Conservation (phyloP, 2,329 filamentous ascomycete genomes). For the Penicillium sp. region DNA sequence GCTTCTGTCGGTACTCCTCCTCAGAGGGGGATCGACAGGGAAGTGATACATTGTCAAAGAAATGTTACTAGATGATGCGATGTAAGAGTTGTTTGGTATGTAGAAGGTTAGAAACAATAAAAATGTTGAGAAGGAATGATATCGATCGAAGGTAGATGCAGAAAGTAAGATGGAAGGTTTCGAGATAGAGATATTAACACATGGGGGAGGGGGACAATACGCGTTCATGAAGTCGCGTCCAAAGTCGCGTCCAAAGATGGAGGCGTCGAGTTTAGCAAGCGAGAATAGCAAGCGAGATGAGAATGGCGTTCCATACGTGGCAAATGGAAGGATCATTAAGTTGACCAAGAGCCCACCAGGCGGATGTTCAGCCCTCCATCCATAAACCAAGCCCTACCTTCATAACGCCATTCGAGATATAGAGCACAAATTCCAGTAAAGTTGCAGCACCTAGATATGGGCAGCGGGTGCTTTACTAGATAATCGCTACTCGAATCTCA, state of each 20-base stretch:
- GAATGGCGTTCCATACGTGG: too few relatives aligned
- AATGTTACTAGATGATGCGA: not conserved
- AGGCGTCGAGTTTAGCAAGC: too few relatives aligned
- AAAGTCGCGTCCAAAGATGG: too few relatives aligned
- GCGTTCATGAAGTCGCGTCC: too few relatives aligned
- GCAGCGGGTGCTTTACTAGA: not conserved
- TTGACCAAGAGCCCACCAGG: too few relatives aligned
- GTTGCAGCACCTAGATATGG: not conserved
- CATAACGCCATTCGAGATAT: not conserved
- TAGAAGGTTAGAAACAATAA: not conserved
- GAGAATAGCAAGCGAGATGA: too few relatives aligned
- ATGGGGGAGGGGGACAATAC: too few relatives aligned
- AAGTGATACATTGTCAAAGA: not conserved
- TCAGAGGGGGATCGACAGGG: not conserved
- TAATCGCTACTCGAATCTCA: not conserved
- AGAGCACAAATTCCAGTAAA: not conserved
- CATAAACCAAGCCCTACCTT: not conserved
- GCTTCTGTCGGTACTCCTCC: not conserved
- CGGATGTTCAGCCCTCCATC: too few relatives aligned
- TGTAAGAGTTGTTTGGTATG: not conserved
- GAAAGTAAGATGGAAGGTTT: too few relatives aligned
- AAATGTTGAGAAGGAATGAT: not conserved
- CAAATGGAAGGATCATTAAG: too few relatives aligned
- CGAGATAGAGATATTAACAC: too few relatives aligned
- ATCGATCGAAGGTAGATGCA: not conserved